Evolutionary conservation across 164 flowering plant species (phyloP), one percentile per base, ranked within the genome.

Genomic region (Magnolia kwangsiensis): DNA sequence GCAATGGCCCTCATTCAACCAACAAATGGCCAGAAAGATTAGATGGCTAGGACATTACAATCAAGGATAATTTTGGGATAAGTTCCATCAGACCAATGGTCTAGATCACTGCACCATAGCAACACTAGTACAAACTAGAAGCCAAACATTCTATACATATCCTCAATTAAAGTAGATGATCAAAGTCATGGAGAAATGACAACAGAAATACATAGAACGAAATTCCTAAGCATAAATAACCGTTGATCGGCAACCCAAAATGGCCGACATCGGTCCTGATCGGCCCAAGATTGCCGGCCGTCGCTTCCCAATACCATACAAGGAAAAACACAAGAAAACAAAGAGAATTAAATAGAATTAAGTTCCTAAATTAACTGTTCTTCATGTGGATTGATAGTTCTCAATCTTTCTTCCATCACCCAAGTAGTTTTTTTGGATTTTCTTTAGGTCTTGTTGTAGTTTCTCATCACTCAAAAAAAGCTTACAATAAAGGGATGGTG

Each of bases 401-500:
- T 55, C 72, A 51, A 18, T n/a, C 50, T 24, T 73, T 51, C 66
- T 50, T 68, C 58, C 69, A 72, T 59, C 76, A 67, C 45, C 50
- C 64, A 69, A 68, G 2, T 16, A 9, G 19, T 13, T 9, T 20
- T 68, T 55, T 27, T 64, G 7, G 45, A 0, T 4, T 37, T 37
- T 37, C 45, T 37, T 27, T 27, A 27, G 29, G 29, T 27, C 29
- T 27, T 27, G 29, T 27, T 27, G 29, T 27, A 27, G 29, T 27
- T 63, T 49, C 31, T 24, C 16, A 61, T 24, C 29, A 10, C 61
- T 1, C 20, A 0, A 58, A 63, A 61, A 69, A 24, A 55, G 70
- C 76, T 80, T 80, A 83, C 68, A 83, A 50, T 51, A 81, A 77
- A 66, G 82, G 86, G 73, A 84, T 63, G 72, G 88, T 80, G 51